Evolutionary conservation across 2,329 filamentous ascomycete species (phyloP).

Genomic region (Escovopsis sp.): DNA sequence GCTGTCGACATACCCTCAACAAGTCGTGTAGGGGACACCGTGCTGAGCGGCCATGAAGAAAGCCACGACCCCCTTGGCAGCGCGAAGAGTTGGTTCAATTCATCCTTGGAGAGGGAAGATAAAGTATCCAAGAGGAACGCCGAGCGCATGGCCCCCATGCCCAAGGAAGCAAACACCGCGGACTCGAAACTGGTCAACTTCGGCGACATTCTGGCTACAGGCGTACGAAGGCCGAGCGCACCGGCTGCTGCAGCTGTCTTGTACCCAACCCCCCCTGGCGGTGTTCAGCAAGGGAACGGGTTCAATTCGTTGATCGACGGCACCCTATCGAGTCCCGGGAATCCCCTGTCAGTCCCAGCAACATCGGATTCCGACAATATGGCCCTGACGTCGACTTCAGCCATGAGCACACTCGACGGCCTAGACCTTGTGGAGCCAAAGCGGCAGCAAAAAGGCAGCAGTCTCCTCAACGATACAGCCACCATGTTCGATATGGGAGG

Average conservation of each 20-base stretch:
- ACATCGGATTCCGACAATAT: constrained; percentile 17
- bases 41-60: constrained; percentile 24
- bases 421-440: constrained; percentile 27
- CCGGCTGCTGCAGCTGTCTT: constrained; percentile 36
- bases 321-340: constrained; percentile 39
- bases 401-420: constrained; percentile 9
- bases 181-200: constrained; percentile 27
- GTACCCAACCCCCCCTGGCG: constrained; percentile 61
- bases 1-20: constrained; percentile 25
- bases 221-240: constrained; percentile 34
- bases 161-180: constrained; percentile 27
- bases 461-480: constrained; percentile 33
- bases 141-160: constrained; percentile 29
- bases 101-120: constrained; percentile 31
- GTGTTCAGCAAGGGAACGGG: constrained; percentile 36
- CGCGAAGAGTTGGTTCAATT: constrained; percentile 35
- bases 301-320: constrained; percentile 43
- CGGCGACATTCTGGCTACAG: constrained; percentile 37
- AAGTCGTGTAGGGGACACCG: constrained; percentile 24
- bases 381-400: constrained; percentile 9
- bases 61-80: constrained; percentile 33
- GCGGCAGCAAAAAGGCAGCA: constrained; percentile 27
- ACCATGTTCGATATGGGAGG: constrained; percentile 55
- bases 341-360: constrained; percentile 18
- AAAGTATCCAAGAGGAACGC: constrained; percentile 32